A percentile compares a stretch with the other conserved stretches of the same genome.
These are phyloP conservation scores for Hysterangium stoloniferum DNA, from an alignment of 768 basidiomycete genomes.

Conservation along the genomic window DNA sequence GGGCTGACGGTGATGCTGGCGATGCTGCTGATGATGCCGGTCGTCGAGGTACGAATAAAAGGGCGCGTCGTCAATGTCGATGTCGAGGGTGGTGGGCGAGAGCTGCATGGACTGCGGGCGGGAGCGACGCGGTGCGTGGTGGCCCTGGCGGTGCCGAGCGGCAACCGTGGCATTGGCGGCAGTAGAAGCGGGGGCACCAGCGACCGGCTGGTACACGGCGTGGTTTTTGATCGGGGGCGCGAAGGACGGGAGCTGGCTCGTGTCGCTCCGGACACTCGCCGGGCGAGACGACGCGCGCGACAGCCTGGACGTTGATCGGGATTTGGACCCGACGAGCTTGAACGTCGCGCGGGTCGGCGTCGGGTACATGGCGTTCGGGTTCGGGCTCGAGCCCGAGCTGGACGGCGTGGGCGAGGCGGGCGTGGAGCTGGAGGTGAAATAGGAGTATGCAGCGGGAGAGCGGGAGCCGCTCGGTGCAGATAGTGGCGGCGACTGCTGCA, in stretches of 20 bases:
- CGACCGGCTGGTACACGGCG: background rate
- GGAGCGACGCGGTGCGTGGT: background rate
- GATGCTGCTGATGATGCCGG: no score
- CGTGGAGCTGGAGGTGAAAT: background rate
- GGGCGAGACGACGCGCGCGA: background rate
- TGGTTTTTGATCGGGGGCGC: background rate
- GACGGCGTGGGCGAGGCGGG: background rate
- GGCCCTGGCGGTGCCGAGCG: background rate
- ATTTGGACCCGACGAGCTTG: no score
- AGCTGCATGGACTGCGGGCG: background rate
- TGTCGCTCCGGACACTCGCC: background rate
- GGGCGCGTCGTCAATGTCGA: no score
- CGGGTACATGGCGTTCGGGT: conserved; percentile 8
- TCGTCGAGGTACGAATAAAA: background rate
- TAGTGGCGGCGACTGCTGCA: background rate
- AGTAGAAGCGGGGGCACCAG: background rate
- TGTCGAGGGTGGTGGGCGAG: background rate
- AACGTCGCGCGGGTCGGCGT: conserved; percentile 1
- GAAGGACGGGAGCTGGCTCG: conserved; percentile 2
- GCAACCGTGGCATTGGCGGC: background rate
- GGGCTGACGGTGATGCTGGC: background rate
- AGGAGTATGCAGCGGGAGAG: background rate
- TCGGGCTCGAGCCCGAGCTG: background rate
- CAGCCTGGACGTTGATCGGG: no score
- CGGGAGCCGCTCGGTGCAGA: background rate